A percentile compares a stretch with the other conserved stretches of the same genome.
These are phyloP conservation scores for Colletotrichum somersetense DNA, from an alignment of 2,329 filamentous ascomycete genomes.

Conservation along the genomic window DNA sequence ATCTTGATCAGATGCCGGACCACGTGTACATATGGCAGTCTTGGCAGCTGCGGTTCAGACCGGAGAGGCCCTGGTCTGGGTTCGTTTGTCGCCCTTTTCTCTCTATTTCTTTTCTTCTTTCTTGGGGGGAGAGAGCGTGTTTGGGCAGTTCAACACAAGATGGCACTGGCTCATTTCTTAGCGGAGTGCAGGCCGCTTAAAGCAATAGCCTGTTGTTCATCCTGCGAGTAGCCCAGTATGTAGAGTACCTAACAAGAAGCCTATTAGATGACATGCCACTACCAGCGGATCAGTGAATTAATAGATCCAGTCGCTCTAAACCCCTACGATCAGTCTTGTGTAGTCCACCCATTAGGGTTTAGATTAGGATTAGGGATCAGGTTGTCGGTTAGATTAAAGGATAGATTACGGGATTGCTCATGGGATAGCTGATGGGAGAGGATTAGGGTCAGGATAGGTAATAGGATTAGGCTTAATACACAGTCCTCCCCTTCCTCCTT, in stretches of 20 bases:
- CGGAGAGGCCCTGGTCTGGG: neutral
- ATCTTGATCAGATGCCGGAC: conserved; percentile 21
- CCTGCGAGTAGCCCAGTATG: conserved; percentile 21
- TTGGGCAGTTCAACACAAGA: conserved; percentile 12
- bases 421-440: no score
- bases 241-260: conserved; percentile 31
- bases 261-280: conserved; percentile 12
- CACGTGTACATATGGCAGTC: conserved; percentile 33
- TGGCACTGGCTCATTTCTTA: neutral
- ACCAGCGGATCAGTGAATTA: neutral
- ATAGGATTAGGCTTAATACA: no score
- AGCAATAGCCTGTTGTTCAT: neutral
- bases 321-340: no score
- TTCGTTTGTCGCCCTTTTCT: conserved; percentile 2
- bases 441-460: no score
- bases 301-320: no score
- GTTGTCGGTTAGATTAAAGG: no score
- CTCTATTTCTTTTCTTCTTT: conserved; percentile 1
- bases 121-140: neutral
- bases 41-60: neutral
- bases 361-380: no score
- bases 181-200: conserved; percentile 39
- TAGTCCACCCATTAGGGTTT: no score
- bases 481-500: no score
- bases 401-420: no score